A percentile compares a stretch with the other conserved stretches of the same genome.
Conservation (phyloP, 495 filamentous ascomycete genomes). For the Aspergillus bertholletiae region DNA sequence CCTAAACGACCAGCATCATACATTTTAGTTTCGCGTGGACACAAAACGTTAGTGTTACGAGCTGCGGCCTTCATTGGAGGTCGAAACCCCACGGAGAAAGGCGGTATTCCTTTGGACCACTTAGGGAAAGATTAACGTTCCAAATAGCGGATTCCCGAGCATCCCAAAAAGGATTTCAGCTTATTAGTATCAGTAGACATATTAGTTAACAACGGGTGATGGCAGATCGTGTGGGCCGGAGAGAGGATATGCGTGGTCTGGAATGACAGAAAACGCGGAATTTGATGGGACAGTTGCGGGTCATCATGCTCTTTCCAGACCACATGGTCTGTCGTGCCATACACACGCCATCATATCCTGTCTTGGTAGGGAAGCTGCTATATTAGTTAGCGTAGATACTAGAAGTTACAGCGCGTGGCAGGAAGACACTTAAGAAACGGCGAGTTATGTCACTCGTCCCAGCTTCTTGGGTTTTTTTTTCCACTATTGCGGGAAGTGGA, state of each 20-base stretch:
- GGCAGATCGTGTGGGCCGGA: constrained; percentile 7
- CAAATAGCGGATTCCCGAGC: neutral
- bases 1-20: neutral
- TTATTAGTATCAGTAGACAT: neutral
- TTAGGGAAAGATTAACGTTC: constrained; percentile 1
- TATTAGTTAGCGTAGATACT: neutral
- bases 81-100: constrained; percentile 6
- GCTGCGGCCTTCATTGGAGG: neutral
- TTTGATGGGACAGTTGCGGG: neutral
- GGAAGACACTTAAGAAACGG: neutral
- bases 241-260: neutral
- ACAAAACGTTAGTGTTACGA: neutral
- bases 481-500: constrained; percentile 9
- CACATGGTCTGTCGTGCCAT: neutral
- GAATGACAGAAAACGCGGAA: constrained; percentile 1
- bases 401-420: neutral
- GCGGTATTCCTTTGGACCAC: neutral
- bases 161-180: neutral
- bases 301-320: neutral
- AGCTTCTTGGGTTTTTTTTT: neutral
- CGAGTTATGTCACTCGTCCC: neutral
- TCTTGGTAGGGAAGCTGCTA: neutral
- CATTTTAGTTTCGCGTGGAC: neutral
- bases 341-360: too few relatives aligned
- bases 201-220: neutral